phyloP scores from a whole-genome alignment of 2,329 filamentous ascomycete species.

The Thielaviopsis punctulata region DNA sequence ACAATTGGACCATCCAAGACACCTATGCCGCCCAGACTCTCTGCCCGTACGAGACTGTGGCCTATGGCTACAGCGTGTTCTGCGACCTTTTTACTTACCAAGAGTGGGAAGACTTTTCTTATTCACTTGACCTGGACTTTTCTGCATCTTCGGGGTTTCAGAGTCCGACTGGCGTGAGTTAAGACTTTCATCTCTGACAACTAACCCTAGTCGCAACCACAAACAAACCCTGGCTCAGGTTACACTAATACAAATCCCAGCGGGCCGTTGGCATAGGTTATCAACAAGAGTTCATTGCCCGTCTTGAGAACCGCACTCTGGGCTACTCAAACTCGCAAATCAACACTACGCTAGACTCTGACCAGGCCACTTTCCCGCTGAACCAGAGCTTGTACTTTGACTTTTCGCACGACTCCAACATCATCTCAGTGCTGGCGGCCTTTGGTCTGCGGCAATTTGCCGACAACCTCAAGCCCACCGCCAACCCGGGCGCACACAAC shows the following conservation, averaged over 20 bases:
- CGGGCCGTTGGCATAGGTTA: slow-evolving; percentile 58
- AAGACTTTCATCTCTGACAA: neutral
- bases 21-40: slow-evolving; percentile 52
- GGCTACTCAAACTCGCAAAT: slow-evolving; percentile 41
- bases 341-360: slow-evolving; percentile 55
- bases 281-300: slow-evolving; percentile 55
- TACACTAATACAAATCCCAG: slow-evolving; percentile 19
- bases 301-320: slow-evolving; percentile 48
- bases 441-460: slow-evolving; percentile 57
- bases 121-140: slow-evolving; percentile 51
- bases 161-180: slow-evolving; percentile 41
- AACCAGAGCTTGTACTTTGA: slow-evolving; percentile 61
- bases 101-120: slow-evolving; percentile 58
- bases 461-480: slow-evolving; percentile 35
- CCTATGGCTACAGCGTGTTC: slow-evolving; percentile 57
- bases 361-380: slow-evolving; percentile 50
- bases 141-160: slow-evolving; percentile 43
- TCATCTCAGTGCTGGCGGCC: slow-evolving; percentile 50
- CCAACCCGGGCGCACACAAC: slow-evolving; percentile 39
- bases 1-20: slow-evolving; percentile 47
- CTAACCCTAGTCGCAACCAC: too few species aligned
- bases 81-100: slow-evolving; percentile 58
- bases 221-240: neutral
- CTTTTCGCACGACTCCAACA: slow-evolving; percentile 64
- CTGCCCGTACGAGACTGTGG: slow-evolving; percentile 65